A percentile compares a stretch with the other conserved stretches of the same genome.
phyloP scores from a whole-genome alignment of 345 rosid genomes.

The Salix purpurea region DNA sequence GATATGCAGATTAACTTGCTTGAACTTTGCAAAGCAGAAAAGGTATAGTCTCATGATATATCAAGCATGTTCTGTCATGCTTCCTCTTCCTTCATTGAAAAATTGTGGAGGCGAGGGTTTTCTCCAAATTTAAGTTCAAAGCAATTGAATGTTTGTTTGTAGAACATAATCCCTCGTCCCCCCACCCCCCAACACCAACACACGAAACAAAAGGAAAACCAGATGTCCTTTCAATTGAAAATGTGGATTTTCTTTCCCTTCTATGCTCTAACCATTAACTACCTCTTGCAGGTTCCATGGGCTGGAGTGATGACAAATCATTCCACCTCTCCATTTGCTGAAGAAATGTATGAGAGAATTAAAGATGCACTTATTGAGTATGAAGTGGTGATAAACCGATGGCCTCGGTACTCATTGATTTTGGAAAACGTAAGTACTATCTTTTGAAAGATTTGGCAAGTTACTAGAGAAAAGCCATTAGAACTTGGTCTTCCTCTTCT shows the following conservation, averaged over 20 bases:
- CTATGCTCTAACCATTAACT: slow-evolving; percentile 8
- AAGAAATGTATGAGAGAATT: slow-evolving; percentile 84
- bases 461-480: background rate
- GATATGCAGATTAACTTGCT: slow-evolving; percentile 32
- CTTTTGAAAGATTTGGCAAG: background rate
- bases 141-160: too few species aligned
- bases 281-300: slow-evolving; percentile 62
- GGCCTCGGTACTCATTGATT: slow-evolving; percentile 87
- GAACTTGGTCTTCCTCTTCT: background rate
- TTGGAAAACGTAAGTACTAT: slow-evolving; percentile 68
- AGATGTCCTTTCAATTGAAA: background rate
- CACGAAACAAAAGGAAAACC: background rate
- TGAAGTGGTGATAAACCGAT: slow-evolving; percentile 81
- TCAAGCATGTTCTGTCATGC: background rate
- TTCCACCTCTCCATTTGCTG: slow-evolving; percentile 90
- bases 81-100: too few species aligned
- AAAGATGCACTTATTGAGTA: slow-evolving; percentile 65
- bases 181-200: too few species aligned
- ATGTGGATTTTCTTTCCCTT: background rate
- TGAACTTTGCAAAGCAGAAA: slow-evolving; percentile 31
- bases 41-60: slow-evolving; percentile 12
- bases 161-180: background rate
- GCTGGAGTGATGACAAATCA: slow-evolving; percentile 79
- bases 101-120: too few species aligned
- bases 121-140: too few species aligned